Percentiles rank a stretch among this genome's conserved stretches.
phyloP scores from a whole-genome alignment of 2,329 filamentous ascomycete genomes.

The Penicillium brevicompactum region DNA sequence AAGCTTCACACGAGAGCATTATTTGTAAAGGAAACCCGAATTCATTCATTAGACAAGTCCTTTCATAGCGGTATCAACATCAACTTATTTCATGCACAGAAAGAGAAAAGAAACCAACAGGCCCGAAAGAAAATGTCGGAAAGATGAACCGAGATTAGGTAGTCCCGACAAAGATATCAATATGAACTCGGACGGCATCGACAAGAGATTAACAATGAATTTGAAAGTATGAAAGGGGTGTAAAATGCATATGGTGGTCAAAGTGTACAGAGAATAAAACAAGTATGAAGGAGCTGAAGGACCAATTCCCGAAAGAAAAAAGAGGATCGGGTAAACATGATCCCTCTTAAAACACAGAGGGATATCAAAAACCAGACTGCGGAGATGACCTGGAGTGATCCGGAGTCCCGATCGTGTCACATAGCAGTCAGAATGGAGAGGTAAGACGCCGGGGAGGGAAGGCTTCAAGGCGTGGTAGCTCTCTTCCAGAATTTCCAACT shows the following conservation, averaged over 20 bases:
- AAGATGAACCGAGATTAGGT: not conserved
- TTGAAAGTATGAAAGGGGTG: conserved; percentile 3
- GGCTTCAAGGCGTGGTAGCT: conserved; percentile 10
- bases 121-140: conserved; percentile 1
- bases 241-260: conserved; percentile 21
- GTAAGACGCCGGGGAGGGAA: not conserved
- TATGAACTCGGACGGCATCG: not conserved
- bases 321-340: not conserved
- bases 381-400: not conserved
- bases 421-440: not conserved
- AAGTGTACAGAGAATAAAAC: conserved; percentile 26
- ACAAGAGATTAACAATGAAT: not conserved
- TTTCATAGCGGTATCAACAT: not conserved
- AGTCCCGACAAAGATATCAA: not conserved
- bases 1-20: no score
- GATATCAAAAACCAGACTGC: not conserved
- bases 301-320: no score
- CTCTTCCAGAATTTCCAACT: conserved; percentile 85
- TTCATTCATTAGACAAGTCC: not conserved
- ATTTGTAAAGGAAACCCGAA: not conserved
- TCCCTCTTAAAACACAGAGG: not conserved
- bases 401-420: not conserved
- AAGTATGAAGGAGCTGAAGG: conserved; percentile 3
- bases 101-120: conserved; percentile 3
- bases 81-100: conserved; percentile 2